These are phyloP conservation scores for Sporormia fimetaria DNA, from an alignment of 495 filamentous ascomycete genomes.

Conservation along the genomic window DNA sequence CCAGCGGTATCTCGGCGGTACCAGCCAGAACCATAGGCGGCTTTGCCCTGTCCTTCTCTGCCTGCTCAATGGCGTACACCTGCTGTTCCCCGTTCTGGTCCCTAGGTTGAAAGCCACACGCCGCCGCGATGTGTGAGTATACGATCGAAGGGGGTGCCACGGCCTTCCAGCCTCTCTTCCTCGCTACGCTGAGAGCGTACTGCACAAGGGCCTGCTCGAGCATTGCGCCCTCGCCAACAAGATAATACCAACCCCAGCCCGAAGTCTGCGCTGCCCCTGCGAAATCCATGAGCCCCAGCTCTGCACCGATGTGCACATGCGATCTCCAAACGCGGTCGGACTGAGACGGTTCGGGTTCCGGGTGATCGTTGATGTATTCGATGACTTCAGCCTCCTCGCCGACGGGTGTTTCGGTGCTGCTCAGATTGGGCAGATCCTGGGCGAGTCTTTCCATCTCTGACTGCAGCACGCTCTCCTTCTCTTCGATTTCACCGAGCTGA, in stretches of 20 bases:
- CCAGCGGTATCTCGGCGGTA: slow-evolving; percentile 90
- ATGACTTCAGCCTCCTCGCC: slow-evolving; percentile 49
- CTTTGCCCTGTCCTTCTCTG: slow-evolving; percentile 45
- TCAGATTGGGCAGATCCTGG: slow-evolving; percentile 75
- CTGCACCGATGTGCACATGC: slow-evolving; percentile 73
- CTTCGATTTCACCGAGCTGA: slow-evolving; percentile 47
- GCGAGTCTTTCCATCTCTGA: slow-evolving; percentile 65
- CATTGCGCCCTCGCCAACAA: slow-evolving; percentile 76
- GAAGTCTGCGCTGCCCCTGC: slow-evolving; percentile 60
- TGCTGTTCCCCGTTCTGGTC: slow-evolving; percentile 87
- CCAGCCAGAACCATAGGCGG: slow-evolving; percentile 65
- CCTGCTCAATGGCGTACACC: slow-evolving; percentile 64
- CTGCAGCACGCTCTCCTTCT: slow-evolving; percentile 46
- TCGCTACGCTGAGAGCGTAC: slow-evolving; percentile 63
- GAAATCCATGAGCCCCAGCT: slow-evolving; percentile 78
- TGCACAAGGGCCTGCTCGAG: slow-evolving; percentile 87
- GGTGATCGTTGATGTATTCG: slow-evolving; percentile 66
- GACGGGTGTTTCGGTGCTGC: slow-evolving; percentile 60
- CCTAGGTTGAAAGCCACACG: slow-evolving; percentile 87
- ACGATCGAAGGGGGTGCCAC: slow-evolving; percentile 82
- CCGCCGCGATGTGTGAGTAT: slow-evolving; percentile 78
- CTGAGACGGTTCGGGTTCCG: slow-evolving; percentile 40
- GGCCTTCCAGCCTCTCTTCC: slow-evolving; percentile 57
- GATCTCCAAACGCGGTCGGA: slow-evolving; percentile 47
- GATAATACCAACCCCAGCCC: slow-evolving; percentile 96